Conservation (phyloP, 768 basidiomycete species). For the Artomyces pyxidatus region DNA sequence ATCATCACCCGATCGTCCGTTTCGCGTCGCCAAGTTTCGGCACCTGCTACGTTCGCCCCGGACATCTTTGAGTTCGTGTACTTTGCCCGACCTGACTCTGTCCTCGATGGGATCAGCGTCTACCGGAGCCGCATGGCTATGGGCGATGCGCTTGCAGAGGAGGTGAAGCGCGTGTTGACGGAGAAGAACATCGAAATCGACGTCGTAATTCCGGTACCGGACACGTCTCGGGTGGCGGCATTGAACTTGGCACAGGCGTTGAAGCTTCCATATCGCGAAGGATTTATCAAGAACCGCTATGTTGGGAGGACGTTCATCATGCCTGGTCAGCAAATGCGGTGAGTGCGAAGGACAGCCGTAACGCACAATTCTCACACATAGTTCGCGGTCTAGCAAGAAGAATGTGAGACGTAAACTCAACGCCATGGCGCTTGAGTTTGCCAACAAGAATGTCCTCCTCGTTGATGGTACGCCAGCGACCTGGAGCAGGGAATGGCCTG, state of each 20-base stretch:
- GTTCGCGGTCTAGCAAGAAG: slow-evolving; percentile 53
- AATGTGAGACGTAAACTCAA: slow-evolving; percentile 94
- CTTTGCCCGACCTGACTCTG: slow-evolving; percentile 96
- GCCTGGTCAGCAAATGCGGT: slow-evolving; percentile 97
- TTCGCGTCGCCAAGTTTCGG: slow-evolving; percentile 63
- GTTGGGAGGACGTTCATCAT: slow-evolving; percentile 98
- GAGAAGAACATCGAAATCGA: slow-evolving; percentile 70
- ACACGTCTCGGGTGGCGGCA: slow-evolving; percentile 94
- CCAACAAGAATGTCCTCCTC: slow-evolving; percentile 83
- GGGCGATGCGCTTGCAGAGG: slow-evolving; percentile 90
- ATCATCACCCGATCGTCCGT: slow-evolving; percentile 85
- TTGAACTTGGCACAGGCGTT: slow-evolving; percentile 91
- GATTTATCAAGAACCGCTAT: slow-evolving; percentile 98
- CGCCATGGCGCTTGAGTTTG: slow-evolving; percentile 97
- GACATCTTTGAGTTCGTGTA: slow-evolving; percentile 99
- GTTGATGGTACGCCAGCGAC: slow-evolving; percentile 69
- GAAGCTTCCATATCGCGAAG: slow-evolving; percentile 88
- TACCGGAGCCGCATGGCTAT: slow-evolving; percentile 99
- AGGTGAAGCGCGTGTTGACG: slow-evolving; percentile 67
- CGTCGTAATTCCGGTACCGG: slow-evolving; percentile 97
- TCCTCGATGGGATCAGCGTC: slow-evolving; percentile 93
- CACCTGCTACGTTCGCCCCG: slow-evolving; percentile 76
- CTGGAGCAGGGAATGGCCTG: background rate
- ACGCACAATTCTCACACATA: background rate
- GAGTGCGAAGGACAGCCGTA: slow-evolving; percentile 4